Evolutionary conservation across 257 asterid genomes (phyloP).

Genomic region (Marsdenia floribunda): DNA sequence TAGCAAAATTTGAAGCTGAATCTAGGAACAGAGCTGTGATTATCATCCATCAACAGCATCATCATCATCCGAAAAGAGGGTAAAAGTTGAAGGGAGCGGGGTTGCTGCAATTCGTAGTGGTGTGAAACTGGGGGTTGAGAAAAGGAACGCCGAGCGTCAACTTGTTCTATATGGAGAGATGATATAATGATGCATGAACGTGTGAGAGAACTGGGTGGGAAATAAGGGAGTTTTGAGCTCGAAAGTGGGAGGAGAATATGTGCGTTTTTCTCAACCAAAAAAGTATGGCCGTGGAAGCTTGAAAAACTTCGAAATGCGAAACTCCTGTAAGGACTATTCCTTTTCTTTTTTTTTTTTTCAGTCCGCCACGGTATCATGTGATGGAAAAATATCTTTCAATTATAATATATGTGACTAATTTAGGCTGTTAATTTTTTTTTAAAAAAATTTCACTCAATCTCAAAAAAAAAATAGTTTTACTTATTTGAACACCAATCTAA

Average conservation of each 20-base stretch:
- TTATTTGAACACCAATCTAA: too few relatives aligned
- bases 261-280: not conserved
- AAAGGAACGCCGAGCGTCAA: not conserved
- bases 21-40: not conserved
- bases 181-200: conserved; percentile 1
- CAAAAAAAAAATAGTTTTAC: too few relatives aligned
- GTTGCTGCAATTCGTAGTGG: not conserved
- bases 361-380: too few relatives aligned
- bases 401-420: too few relatives aligned
- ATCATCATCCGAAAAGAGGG: too few relatives aligned
- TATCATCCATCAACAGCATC: not conserved
- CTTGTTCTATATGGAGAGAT: not conserved
- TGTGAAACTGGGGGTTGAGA: not conserved
- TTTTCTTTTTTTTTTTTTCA: too few relatives aligned
- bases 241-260: not conserved
- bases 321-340: too few relatives aligned
- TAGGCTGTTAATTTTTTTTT: too few relatives aligned
- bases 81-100: not conserved
- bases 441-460: too few relatives aligned
- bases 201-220: not conserved
- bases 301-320: conserved; percentile 29
- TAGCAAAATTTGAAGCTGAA: not conserved
- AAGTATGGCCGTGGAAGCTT: conserved; percentile 3
- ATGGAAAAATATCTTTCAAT: too few relatives aligned
- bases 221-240: not conserved